These are phyloP conservation scores for Nematocida ironsii DNA, from an alignment of 371 early-diverging fungal species.

Conservation along the genomic window DNA sequence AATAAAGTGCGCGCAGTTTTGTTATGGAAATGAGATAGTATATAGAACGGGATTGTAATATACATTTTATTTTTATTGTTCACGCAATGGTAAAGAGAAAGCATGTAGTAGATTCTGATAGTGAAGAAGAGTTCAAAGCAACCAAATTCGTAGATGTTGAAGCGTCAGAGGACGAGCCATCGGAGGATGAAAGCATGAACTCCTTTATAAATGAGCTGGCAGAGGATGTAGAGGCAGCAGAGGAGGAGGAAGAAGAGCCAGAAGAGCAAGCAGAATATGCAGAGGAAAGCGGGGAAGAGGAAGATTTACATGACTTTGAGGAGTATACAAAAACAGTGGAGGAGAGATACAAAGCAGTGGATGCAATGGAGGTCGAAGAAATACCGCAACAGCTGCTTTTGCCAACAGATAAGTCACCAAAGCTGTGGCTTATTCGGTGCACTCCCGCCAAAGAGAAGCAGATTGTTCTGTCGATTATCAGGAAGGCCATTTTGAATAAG, in stretches of 20 bases:
- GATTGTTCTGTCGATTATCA: constrained; percentile 77
- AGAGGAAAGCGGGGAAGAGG: not conserved
- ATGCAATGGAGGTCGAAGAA: constrained; percentile 57
- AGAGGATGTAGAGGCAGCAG: constrained; percentile 37
- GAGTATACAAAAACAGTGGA: constrained; percentile 62
- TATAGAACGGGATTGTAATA: not conserved
- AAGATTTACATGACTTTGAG: constrained; percentile 40
- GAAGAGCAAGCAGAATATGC: constrained; percentile 1
- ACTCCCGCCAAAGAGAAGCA: constrained; percentile 83
- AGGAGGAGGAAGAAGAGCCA: constrained; percentile 7
- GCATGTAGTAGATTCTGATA: constrained; percentile 30
- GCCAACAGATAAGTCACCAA: constrained; percentile 82
- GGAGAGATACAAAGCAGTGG: constrained; percentile 57
- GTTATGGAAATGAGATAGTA: no score
- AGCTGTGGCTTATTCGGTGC: constrained; percentile 85
- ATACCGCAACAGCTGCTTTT: constrained; percentile 75
- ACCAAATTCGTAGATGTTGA: constrained; percentile 69
- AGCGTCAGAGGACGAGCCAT: constrained; percentile 64
- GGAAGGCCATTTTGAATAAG: constrained; percentile 75
- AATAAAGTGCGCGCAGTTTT: no score
- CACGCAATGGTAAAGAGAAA: constrained; percentile 47
- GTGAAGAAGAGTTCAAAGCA: constrained; percentile 57
- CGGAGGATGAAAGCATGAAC: constrained; percentile 36
- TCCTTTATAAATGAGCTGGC: constrained; percentile 62
- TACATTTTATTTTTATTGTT: constrained; percentile 18